These are phyloP conservation scores for Lagenidium giganteum DNA, from an alignment of 352 stramenopile species.

Conservation along the genomic window DNA sequence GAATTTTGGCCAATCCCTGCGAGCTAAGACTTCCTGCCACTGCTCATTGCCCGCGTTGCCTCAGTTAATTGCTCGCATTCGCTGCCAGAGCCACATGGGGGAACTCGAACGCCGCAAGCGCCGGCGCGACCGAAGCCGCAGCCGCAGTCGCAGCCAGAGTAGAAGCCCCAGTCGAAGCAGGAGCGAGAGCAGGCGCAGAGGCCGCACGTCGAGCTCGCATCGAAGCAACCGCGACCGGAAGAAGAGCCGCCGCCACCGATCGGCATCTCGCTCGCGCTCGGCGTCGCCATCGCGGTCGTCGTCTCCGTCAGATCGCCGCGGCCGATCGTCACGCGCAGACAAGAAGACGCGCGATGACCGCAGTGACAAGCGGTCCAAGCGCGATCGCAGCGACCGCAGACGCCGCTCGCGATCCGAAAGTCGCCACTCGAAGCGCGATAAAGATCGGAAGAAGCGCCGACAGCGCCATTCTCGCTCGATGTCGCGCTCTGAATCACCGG, in stretches of 20 bases:
- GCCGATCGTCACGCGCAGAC: no score
- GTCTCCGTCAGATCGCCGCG: no score
- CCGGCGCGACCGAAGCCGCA: constrained; percentile 17
- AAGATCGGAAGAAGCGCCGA: constrained; percentile 13
- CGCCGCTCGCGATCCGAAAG: constrained; percentile 12
- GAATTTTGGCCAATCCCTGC: no score
- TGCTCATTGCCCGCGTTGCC: no score
- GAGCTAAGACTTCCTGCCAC: no score
- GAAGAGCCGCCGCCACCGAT: constrained; percentile 1
- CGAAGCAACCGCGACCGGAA: constrained; percentile 2
- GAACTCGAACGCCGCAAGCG: constrained; percentile 21
- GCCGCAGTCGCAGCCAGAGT: constrained; percentile 19
- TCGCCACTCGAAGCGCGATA: constrained; percentile 1
- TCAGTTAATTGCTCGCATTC: no score
- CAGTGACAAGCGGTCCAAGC: no score
- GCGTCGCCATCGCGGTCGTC: constrained; percentile 7
- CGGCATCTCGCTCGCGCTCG: constrained; percentile 10
- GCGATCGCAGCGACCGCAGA: constrained; percentile 10
- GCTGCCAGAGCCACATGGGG: no score
- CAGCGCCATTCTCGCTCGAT: neutral
- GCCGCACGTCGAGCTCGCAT: neutral
- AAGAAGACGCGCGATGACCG: no score
- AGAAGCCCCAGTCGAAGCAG: constrained; percentile 3
- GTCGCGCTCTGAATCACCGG: constrained; percentile 2
- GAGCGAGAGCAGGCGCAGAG: constrained; percentile 7